These are phyloP conservation scores for Wallacemonas sp. DNA, from an alignment of 208 protist species.

Conservation along the genomic window DNA sequence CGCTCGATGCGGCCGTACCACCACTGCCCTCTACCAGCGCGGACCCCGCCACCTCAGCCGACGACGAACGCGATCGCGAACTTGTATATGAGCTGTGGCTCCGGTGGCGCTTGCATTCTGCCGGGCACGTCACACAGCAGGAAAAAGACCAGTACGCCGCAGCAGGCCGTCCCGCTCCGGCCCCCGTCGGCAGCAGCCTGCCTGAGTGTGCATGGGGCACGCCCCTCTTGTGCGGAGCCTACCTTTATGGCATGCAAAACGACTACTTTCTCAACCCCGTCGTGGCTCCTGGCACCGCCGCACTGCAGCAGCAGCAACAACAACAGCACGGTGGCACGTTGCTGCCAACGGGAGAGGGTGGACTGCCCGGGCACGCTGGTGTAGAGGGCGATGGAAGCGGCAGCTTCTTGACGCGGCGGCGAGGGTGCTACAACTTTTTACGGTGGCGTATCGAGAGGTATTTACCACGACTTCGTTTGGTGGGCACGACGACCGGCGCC, in stretches of 20 bases:
- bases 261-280: slow-evolving; percentile 73
- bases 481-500: background rate
- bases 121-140: background rate
- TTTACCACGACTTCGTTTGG: slow-evolving; percentile 36
- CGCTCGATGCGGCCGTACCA: slow-evolving; percentile 70
- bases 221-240: slow-evolving; percentile 58
- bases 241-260: slow-evolving; percentile 51
- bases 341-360: background rate
- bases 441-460: slow-evolving; percentile 75
- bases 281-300: slow-evolving; percentile 13
- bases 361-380: background rate
- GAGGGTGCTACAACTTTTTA: slow-evolving; percentile 70
- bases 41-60: slow-evolving; percentile 1
- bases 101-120: slow-evolving; percentile 28
- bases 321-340: background rate
- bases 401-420: slow-evolving; percentile 35
- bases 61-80: slow-evolving; percentile 14
- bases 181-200: background rate
- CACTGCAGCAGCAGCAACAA: slow-evolving; percentile 9
- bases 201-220: slow-evolving; percentile 51
- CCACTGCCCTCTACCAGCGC: slow-evolving; percentile 21
- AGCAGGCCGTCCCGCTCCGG: slow-evolving; percentile 8
- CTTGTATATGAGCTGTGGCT: slow-evolving; percentile 42
- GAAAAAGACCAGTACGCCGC: background rate
- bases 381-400: background rate